Evolutionary conservation across 257 asterid genomes (phyloP).

Genomic region (Jacaranda mimosifolia): DNA sequence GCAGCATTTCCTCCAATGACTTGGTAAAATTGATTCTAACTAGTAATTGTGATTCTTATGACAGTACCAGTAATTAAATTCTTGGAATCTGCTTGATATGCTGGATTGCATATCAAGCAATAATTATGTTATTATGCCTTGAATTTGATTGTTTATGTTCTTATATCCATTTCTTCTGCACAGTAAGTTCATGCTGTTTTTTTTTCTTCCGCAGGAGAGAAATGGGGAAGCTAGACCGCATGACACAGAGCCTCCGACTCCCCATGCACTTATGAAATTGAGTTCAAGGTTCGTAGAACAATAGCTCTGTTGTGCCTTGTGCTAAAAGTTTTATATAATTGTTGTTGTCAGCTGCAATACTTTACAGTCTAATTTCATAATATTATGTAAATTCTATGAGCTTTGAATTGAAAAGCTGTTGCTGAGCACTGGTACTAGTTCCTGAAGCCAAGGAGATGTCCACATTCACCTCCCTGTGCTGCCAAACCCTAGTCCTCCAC

Average conservation of each 20-base stretch:
- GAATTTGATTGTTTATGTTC: slow-evolving; percentile 2
- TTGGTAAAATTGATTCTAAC: slow-evolving; percentile 54
- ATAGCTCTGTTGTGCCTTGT: slow-evolving; percentile 7
- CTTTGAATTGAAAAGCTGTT: slow-evolving; percentile 22
- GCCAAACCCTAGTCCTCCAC: neutral
- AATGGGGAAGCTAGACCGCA: slow-evolving; percentile 73
- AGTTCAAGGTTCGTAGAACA: slow-evolving; percentile 70
- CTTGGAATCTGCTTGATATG: slow-evolving; percentile 27
- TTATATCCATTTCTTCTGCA: slow-evolving; percentile 4
- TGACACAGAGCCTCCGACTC: slow-evolving; percentile 82
- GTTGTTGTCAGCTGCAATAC: slow-evolving; percentile 7
- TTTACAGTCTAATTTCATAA: neutral
- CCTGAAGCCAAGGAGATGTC: neutral
- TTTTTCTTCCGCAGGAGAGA: slow-evolving; percentile 68
- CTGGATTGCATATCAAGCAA: neutral
- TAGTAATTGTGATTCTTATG: neutral
- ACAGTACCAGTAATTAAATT: neutral
- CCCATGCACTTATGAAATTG: slow-evolving; percentile 69
- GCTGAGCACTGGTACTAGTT: neutral
- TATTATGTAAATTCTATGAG: slow-evolving; percentile 3
- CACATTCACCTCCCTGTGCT: neutral
- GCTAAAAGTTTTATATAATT: neutral
- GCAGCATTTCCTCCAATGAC: slow-evolving; percentile 66
- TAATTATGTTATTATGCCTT: neutral
- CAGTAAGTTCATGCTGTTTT: slow-evolving; percentile 13